Evolutionary conservation across 2,329 filamentous ascomycete species (phyloP).

Genomic region (Tympanopsis confertula): DNA sequence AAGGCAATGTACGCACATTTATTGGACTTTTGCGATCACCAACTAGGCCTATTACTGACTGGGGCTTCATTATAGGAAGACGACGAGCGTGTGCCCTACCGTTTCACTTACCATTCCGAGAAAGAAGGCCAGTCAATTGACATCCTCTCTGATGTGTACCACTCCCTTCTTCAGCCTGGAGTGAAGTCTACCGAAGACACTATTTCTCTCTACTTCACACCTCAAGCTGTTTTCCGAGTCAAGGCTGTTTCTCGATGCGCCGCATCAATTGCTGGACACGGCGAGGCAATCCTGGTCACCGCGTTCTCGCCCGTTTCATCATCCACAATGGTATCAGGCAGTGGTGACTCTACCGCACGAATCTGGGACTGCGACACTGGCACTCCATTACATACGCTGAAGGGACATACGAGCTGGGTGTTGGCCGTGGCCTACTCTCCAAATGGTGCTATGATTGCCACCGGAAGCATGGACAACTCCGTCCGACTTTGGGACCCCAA

Average conservation of each 20-base stretch:
- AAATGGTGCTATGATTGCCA: conserved; percentile 47
- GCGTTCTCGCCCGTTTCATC: conserved; percentile 76
- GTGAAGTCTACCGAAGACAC: conserved; percentile 41
- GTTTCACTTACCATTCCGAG: conserved; percentile 42
- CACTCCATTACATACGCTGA: conserved; percentile 54
- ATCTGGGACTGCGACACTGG: conserved; percentile 84
- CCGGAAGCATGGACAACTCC: conserved; percentile 53
- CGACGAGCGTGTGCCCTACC: conserved; percentile 47
- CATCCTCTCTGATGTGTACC: conserved; percentile 45
- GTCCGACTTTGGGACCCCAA: conserved; percentile 50
- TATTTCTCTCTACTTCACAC: conserved; percentile 48
- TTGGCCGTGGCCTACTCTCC: conserved; percentile 51
- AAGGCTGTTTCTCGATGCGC: conserved; percentile 85
- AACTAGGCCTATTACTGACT: too few species aligned
- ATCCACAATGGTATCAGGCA: conserved; percentile 71
- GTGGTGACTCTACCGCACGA: conserved; percentile 79
- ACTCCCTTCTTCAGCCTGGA: conserved; percentile 34
- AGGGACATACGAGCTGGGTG: conserved; percentile 55
- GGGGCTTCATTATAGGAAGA: conserved; percentile 21
- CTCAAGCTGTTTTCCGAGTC: conserved; percentile 88
- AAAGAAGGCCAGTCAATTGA: conserved; percentile 32
- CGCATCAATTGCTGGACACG: conserved; percentile 79
- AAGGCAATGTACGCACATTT: conserved; percentile 48
- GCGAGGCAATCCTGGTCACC: conserved; percentile 75
- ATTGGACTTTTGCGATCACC: neutral